phyloP scores from a whole-genome alignment of 176 grass and related monocot species.

The Aegilops sharonensis region DNA sequence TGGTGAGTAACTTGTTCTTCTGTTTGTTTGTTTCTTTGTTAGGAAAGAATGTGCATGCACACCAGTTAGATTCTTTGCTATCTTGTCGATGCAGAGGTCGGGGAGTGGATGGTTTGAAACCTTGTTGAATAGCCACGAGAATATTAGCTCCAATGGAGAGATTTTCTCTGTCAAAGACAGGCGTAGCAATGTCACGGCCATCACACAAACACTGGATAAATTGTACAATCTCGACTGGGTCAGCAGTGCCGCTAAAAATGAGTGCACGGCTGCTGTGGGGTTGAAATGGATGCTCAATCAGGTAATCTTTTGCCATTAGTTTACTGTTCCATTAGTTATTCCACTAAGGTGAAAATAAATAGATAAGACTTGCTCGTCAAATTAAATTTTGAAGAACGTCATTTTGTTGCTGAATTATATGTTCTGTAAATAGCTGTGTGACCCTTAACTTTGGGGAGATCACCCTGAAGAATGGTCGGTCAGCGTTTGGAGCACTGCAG shows the following conservation, averaged over 20 bases:
- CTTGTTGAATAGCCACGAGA: constrained; percentile 84
- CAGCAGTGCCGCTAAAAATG: constrained; percentile 96
- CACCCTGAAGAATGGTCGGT: not conserved
- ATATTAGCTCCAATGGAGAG: constrained; percentile 92
- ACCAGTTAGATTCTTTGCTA: constrained; percentile 86
- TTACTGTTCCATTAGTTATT: not conserved
- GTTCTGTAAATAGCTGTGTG: not conserved
- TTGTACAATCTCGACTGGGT: constrained; percentile 94
- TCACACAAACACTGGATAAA: constrained; percentile 64
- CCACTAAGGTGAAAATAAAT: not conserved
- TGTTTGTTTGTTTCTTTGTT: constrained; percentile 34
- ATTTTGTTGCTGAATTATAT: not conserved
- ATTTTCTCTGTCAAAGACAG: constrained; percentile 88
- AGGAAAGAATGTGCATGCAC: constrained; percentile 89
- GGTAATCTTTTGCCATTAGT: constrained; percentile 32
- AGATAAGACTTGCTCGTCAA: not conserved
- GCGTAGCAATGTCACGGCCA: constrained; percentile 62
- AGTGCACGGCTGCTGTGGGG: constrained; percentile 81
- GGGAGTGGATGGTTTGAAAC: constrained; percentile 98
- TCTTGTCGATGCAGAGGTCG: constrained; percentile 96
- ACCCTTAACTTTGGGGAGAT: not conserved
- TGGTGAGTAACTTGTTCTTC: constrained; percentile 10
- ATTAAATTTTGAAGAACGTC: not conserved
- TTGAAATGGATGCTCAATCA: constrained; percentile 99
- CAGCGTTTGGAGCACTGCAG: not conserved